These are phyloP conservation scores for Aphanomyces astaci DNA, from an alignment of 352 stramenopile genomes.

Conservation along the genomic window DNA sequence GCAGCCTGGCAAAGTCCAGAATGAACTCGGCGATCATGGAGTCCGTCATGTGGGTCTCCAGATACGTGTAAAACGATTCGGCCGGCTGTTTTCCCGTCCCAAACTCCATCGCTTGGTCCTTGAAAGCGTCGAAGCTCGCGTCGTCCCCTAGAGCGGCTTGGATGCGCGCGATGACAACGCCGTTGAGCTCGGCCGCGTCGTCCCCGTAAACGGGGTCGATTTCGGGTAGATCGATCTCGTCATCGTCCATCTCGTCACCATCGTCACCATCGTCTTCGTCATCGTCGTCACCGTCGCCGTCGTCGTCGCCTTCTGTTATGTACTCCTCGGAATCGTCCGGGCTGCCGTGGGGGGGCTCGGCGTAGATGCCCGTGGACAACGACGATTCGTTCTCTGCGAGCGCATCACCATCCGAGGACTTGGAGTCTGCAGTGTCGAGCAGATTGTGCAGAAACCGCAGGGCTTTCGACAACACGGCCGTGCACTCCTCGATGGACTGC, in stretches of 20 bases:
- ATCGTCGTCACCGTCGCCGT: neutral
- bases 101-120: slow-evolving; percentile 63
- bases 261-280: slow-evolving; percentile 8
- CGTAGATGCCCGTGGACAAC: neutral
- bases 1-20: slow-evolving; percentile 66
- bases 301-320: neutral
- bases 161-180: slow-evolving; percentile 64
- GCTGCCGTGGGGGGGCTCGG: neutral
- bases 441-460: slow-evolving; percentile 4
- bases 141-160: slow-evolving; percentile 43
- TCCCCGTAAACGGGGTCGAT: slow-evolving; percentile 67
- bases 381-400: neutral
- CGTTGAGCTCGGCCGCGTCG: slow-evolving; percentile 69
- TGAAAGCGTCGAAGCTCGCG: slow-evolving; percentile 68
- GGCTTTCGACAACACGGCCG: neutral
- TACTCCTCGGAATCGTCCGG: neutral
- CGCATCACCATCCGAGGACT: neutral
- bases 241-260: neutral
- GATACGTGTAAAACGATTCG: slow-evolving; percentile 57
- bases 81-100: slow-evolving; percentile 58
- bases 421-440: neutral
- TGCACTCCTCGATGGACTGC: neutral
- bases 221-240: slow-evolving; percentile 42
- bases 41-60: slow-evolving; percentile 44
- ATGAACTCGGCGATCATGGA: slow-evolving; percentile 59